phyloP scores from a whole-genome alignment of 2,329 filamentous ascomycete genomes.

The Cladorrhinum sp. region DNA sequence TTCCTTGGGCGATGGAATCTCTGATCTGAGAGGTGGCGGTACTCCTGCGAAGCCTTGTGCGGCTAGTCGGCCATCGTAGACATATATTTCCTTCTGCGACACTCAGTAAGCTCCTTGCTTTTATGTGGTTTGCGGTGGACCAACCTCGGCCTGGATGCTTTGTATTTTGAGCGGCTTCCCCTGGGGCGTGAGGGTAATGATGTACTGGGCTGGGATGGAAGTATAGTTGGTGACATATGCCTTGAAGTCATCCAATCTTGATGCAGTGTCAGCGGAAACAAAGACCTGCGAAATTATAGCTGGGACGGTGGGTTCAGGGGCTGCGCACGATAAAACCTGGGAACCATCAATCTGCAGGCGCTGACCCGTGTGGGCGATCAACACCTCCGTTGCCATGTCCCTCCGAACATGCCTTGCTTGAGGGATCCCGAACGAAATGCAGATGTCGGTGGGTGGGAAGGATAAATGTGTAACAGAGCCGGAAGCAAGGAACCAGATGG shows the following conservation, averaged over 20 bases:
- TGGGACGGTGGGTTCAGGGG: not conserved
- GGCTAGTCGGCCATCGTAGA: conserved; percentile 81
- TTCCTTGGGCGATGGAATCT: conserved; percentile 50
- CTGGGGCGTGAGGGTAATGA: conserved; percentile 81
- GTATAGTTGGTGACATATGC: conserved; percentile 74
- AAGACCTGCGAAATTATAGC: not conserved
- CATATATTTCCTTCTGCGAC: conserved; percentile 75
- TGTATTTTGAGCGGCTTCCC: conserved; percentile 82
- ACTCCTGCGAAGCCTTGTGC: conserved; percentile 52
- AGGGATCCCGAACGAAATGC: not conserved
- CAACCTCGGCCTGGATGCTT: conserved; percentile 74
- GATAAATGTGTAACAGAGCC: not conserved
- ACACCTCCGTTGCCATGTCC: conserved; percentile 83
- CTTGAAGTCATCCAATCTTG: conserved; percentile 79
- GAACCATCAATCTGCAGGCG: conserved; percentile 75
- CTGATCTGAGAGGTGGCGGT: conserved; percentile 40
- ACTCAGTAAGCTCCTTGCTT: conserved; percentile 1
- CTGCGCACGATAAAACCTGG: conserved; percentile 66
- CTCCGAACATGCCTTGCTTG: conserved; percentile 44
- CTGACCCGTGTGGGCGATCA: conserved; percentile 90
- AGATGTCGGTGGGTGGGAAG: not conserved
- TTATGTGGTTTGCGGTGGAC: conserved; percentile 23
- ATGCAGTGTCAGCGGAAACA: conserved; percentile 21
- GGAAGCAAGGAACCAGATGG: not conserved
- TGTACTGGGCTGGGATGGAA: conserved; percentile 69